Base-by-base conservation (phyloP, 805 yeast species). In the Metschnikowia matae region DNA sequence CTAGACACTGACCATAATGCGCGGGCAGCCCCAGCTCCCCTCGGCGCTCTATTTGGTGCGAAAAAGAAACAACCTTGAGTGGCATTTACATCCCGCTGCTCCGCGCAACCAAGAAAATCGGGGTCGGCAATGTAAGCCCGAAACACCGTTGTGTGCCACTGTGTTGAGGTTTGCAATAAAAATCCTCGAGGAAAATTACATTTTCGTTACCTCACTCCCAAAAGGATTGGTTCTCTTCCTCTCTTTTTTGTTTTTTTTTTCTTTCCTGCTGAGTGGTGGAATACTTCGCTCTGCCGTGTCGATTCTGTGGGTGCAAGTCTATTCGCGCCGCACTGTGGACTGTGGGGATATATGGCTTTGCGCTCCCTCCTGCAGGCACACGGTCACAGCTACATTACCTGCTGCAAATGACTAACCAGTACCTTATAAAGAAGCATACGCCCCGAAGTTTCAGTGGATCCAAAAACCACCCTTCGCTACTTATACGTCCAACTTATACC, bases 61-160 rank as follows among this genome's bases (percentile, higher is more conserved):
- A 42, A 42, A 42, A 42, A 42, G 38, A 42, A 42, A 42, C 18
- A 42, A 29, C 15, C 33, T 15, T 43, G 39, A 17, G 46, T 43
- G 46, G 46, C 46, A 43, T 43, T 43, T 34, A 11, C 35, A 21
- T 43, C 33, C 46, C 46, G 46, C 39, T 43, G 35, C 39, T 21
- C 46, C 46, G 46, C 46, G 46, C 46, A 44, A 23, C 46, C 46
- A 34, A 44, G 40, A 36, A 44, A 44, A 23, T 11, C 21, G 37
- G 17, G 15, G 34, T 14, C 40, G 40, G 40, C 46, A 21, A 23
- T 34, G 31, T 15, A 36, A n/a, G 18, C 14, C 40, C 46, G 46
- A 39, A 14, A 11, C 41, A 39, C 8, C 10, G 15, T 8, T n/a
- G 14, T n/a, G 41, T 31, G 31, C 31, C 5, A 3, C 17, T 23